Evolutionary conservation across 2,329 filamentous ascomycete species (phyloP), one percentile per base, ranked within the genome.

Genomic region (Fusarium sp.): DNA sequence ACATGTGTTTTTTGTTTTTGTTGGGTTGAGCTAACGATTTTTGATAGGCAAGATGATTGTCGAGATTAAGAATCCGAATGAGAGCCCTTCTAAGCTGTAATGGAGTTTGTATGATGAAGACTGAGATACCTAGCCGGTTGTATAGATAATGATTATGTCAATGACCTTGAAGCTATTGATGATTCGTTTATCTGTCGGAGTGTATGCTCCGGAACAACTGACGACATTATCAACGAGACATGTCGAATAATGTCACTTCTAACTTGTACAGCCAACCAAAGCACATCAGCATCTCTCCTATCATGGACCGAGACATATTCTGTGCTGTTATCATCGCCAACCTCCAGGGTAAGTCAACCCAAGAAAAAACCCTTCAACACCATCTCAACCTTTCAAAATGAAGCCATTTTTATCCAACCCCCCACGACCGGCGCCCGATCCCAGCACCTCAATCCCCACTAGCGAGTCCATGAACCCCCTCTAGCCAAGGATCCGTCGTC

Each of bases 41-140:
- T 9, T 7, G 46, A 8, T 36, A 73, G 72, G 93, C 83, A 88
- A 92, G 84, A 36, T 80, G 24, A 73, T 80, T 35, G 75, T 80
- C 35, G 79, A 80, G 75, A 63, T 80, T 64, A 80, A 80, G 77
- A 73, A 78, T 64, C 75, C 73, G 22, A 76, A 77, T 14, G 79
- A 80, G 69, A 78, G 69, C 46, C 78, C 79, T 31, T 77, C 77
- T 12, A 80, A 80, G 77, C 61, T 80, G 67, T 80, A 70, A 72
- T 61, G 10, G 27, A 29, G 22, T 22, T 51, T 61, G 42, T 67
- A 42, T 35, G 42, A 44, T 36, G 60, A 20, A 49, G 22, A 70
- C 46, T 38, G 22, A 35, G 57, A 58, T 31, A 60, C 49, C 44
- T 68, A 61, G 53, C 61, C 62, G 74, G 62, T 51, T 62, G 56